A percentile compares a stretch with the other conserved stretches of the same genome.
phyloP scores from a whole-genome alignment of 306 rosid species.

The Trichosanthes truncata region DNA sequence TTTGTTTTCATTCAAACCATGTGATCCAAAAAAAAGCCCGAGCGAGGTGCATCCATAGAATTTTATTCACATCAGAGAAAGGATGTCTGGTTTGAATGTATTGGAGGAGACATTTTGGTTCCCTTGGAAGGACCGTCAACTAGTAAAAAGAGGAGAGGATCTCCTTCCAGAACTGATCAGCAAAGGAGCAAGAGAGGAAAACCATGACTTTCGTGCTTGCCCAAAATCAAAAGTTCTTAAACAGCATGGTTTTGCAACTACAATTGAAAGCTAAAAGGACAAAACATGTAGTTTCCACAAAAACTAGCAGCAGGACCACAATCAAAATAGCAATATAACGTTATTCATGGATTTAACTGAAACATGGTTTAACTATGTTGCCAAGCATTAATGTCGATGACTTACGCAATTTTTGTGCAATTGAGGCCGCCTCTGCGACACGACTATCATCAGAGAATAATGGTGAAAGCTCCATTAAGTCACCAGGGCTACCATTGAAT shows the following conservation, averaged over 20 bases:
- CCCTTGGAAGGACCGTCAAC: no score
- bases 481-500: constrained; percentile 96
- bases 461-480: constrained; percentile 96
- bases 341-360: background rate
- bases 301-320: background rate
- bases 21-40: no score
- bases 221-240: background rate
- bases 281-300: background rate
- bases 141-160: no score
- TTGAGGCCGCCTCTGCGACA: constrained; percentile 96
- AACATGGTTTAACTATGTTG: background rate
- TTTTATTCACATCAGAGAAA: no score
- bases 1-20: no score
- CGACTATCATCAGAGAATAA: constrained; percentile 94
- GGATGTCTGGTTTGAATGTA: no score
- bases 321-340: background rate
- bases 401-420: constrained; percentile 96
- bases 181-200: no score
- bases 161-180: no score
- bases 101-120: no score
- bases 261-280: background rate
- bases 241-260: background rate
- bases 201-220: no score
- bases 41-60: no score
- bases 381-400: background rate